Evolutionary conservation across 2,329 filamentous ascomycete species (phyloP).

Genomic region (Pseudodiploospora longispora): DNA sequence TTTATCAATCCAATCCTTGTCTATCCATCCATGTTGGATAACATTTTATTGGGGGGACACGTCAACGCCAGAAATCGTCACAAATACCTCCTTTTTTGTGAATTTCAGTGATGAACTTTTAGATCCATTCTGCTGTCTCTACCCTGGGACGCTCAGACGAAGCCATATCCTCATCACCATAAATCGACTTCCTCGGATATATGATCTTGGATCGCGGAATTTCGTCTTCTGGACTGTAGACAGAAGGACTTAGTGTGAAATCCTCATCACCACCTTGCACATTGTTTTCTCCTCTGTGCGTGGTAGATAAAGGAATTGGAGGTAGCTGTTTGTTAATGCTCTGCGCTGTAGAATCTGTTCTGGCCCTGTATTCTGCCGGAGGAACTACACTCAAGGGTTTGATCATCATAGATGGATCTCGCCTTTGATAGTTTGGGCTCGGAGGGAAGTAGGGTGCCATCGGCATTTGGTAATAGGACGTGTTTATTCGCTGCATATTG

Average conservation of each 20-base stretch:
- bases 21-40: no score
- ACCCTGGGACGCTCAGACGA: constrained; percentile 1
- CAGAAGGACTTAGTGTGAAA: constrained; percentile 40
- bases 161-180: no score
- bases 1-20: no score
- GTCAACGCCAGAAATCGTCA: no score
- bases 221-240: constrained; percentile 37
- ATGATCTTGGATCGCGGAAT: not conserved
- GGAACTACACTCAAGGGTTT: not conserved
- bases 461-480: constrained; percentile 9
- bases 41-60: no score
- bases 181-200: not conserved
- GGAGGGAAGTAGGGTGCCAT: not conserved
- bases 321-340: constrained; percentile 18
- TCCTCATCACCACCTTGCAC: constrained; percentile 18
- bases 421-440: no score
- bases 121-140: constrained; percentile 13
- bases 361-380: no score
- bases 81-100: no score
- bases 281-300: constrained; percentile 9
- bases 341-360: no score
- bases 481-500: constrained; percentile 33
- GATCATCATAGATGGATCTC: not conserved
- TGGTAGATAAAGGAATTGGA: constrained; percentile 22
- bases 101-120: not conserved